Percentiles rank a stretch among this genome's conserved stretches.
Conservation (phyloP, 768 basidiomycete species). For the Collybia mongolica region DNA sequence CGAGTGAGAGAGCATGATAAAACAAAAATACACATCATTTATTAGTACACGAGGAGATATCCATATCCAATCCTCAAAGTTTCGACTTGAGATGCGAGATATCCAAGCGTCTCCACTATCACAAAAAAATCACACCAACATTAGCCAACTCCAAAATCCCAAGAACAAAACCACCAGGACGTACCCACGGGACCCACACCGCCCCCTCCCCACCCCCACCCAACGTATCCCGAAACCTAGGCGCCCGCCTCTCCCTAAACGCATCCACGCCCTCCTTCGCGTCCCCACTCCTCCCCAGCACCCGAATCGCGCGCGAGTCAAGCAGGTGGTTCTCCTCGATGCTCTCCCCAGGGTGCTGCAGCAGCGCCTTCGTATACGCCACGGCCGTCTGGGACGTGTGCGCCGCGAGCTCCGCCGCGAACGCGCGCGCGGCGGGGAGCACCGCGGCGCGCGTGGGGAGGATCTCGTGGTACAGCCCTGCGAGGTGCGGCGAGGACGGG, state of each 20-base stretch:
- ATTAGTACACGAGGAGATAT: too few relatives aligned
- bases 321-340: conserved; percentile 54
- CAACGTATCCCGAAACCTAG: conserved; percentile 45
- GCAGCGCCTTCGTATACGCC: conserved; percentile 49
- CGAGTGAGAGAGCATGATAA: too few relatives aligned
- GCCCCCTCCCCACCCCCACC: conserved; percentile 36
- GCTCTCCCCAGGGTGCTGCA: conserved; percentile 48
- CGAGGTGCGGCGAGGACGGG: conserved; percentile 42
- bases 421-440: conserved; percentile 48
- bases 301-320: conserved; percentile 47
- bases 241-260: conserved; percentile 46
- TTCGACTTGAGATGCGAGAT: conserved; percentile 14
- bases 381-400: conserved; percentile 51
- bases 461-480: conserved; percentile 44
- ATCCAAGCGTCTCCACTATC: conserved; percentile 15
- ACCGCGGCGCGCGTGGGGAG: conserved; percentile 50
- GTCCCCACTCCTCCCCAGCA: conserved; percentile 37
- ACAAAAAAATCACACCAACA: neutral
- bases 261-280: conserved; percentile 45
- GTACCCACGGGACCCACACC: conserved; percentile 53
- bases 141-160: too few relatives aligned
- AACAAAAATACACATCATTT: too few relatives aligned
- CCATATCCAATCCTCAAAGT: neutral
- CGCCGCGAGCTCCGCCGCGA: conserved; percentile 49
- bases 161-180: conserved; percentile 12